Base-by-base conservation (phyloP, 2,329 filamentous ascomycete species). In the Colletotrichum lupini region DNA sequence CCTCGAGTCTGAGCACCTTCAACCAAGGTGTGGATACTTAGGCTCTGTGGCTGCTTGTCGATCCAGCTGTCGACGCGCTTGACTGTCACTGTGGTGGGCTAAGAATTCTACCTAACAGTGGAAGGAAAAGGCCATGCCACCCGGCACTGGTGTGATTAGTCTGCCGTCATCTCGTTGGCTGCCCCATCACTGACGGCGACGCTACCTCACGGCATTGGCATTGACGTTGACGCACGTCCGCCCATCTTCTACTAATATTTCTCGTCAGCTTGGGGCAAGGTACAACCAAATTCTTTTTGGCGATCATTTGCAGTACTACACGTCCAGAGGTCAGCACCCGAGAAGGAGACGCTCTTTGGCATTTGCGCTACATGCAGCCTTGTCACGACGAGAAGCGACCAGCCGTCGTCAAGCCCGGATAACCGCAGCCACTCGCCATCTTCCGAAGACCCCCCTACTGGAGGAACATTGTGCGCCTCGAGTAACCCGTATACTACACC, bases 381-480 rank as follows among this genome's bases (percentile, higher is more conserved):
- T 70, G 67, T 57, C 56, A 49, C 49, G 67, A 32, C 42, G 49
- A 52, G 42, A 68, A 68, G 65, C 66, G 68, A 28, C 58, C 68
- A 42, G 60, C 58, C 69, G 66, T 59, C 42, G 65, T 72, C 69
- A 64, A 55, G 37, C 28, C 53, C 69, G 69, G 69, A 59, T 69
- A 72, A 60, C 42, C 14, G 59, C 69, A 69, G 69, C 16, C 19
- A 30, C 55, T 73, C 55, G 70, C 60, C 52, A 52, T 70, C 60
- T 65, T 61, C 60, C 55, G 55, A 73, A 60, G 46, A 70, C 69
- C 69, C 69, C 69, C 69, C 65, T 72, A 64, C 52, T 53, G 58
- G 59, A 68, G 53, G 58, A 72, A 60, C 69, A 64, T 42, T 42
- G n/a, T 35, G 57, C 42, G 30, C 64, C 64, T 63, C 53, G 22